Evolutionary conservation across 1,139 yeast genomes (phyloP), one percentile per base, ranked within the genome.

Genomic region (Zygoascus sp.): DNA sequence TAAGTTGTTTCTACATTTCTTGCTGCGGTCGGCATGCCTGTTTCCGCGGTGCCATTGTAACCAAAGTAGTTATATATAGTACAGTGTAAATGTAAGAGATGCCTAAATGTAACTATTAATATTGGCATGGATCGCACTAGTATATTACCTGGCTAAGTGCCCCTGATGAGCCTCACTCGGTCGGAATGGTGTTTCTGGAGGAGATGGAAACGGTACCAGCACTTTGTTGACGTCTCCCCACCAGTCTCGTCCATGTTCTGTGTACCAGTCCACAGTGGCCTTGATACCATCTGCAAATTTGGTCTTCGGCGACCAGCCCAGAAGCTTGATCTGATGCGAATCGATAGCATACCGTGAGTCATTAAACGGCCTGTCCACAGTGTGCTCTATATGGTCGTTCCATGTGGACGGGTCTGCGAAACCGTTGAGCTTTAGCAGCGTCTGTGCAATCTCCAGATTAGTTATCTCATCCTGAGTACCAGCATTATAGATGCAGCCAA

Each of bases 241-340:
- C 68, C 68, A 64, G 2, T 51, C 41, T 21, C 52, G 54, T 1
- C 62, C 64, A 45, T 64, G 50, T 28, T 46, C 41, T 16, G 49
- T 42, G 46, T 69, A 68, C 73, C 73, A 69, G 6, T 56, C 51
- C 9, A 67, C 58, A 2, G 74, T 69, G 19, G 44, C 36, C 19
- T 46, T 42, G 20, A 70, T 48, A 0, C 83, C 83, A 0, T 61
- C 58, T 2, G 58, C 56, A 41, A 79, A 64, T 0, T 55, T 45
- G 1, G 69, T 58, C 42, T 53, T 52, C 2, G 77, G 80, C 5
- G 40, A 15, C 84, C 83, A 79, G 1, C 83, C 83, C 20, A 77
- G 58, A 3, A 45, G 38, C 25, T 52, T 49, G 9, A 77, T 59
- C 50, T 70, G 72, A 2, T 57, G 49, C 32, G 64, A 67, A 42